Evolutionary conservation across 2,329 filamentous ascomycete species (phyloP).

Genomic region (Aurifilum marmelostoma): DNA sequence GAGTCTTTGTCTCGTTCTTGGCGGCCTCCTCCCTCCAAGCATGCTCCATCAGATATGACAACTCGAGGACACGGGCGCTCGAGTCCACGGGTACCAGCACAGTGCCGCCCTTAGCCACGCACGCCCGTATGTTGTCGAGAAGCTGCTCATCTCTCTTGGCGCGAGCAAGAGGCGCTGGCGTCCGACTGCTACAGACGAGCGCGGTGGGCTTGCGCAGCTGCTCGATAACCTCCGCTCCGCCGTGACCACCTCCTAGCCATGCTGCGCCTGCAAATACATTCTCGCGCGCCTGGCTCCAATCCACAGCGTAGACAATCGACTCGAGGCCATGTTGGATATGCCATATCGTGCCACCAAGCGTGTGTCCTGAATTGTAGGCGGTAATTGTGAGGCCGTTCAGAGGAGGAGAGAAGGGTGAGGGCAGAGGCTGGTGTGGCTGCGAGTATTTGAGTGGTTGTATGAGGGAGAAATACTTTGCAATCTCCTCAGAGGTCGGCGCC

Average conservation of each 20-base stretch:
- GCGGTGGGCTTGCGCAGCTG: slow-evolving; percentile 92
- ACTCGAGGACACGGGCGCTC: slow-evolving; percentile 88
- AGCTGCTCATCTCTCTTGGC: slow-evolving; percentile 85
- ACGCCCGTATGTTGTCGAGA: slow-evolving; percentile 78
- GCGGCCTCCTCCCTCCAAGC: slow-evolving; percentile 75
- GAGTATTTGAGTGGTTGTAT: slow-evolving; percentile 96
- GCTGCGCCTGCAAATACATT: slow-evolving; percentile 92
- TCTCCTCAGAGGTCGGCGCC: slow-evolving; percentile 83
- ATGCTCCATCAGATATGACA: slow-evolving; percentile 90
- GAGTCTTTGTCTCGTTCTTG: slow-evolving; percentile 48
- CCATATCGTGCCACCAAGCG: slow-evolving; percentile 96
- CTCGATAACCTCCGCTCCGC: slow-evolving; percentile 90
- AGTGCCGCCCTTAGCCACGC: slow-evolving; percentile 80
- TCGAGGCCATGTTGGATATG: slow-evolving; percentile 96
- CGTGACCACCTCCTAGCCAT: slow-evolving; percentile 75
- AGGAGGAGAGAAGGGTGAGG: slow-evolving; percentile 85
- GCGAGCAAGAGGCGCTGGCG: slow-evolving; percentile 69
- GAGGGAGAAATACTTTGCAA: slow-evolving; percentile 86
- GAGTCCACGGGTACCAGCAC: slow-evolving; percentile 94
- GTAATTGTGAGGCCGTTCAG: slow-evolving; percentile 92
- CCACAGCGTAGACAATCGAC: slow-evolving; percentile 95
- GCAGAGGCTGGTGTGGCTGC: slow-evolving; percentile 87
- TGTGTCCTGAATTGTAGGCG: slow-evolving; percentile 95
- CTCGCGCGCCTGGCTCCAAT: slow-evolving; percentile 98
- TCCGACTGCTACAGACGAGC: slow-evolving; percentile 86